Percentiles rank a stretch among this genome's conserved stretches.
Conservation (phyloP, 352 stramenopile species). For the Plasmopara viticola region DNA sequence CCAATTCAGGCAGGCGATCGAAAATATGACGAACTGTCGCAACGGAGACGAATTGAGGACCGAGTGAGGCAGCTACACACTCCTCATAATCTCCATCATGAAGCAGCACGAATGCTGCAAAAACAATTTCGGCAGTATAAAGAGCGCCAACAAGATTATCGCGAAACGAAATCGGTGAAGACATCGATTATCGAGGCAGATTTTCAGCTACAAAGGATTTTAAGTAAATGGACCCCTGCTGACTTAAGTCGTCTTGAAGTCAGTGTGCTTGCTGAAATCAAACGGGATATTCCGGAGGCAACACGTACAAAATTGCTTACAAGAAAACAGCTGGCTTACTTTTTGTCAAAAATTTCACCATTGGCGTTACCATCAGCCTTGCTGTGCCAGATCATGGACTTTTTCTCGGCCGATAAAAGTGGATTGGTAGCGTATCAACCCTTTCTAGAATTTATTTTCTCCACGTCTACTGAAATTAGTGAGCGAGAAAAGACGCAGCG, state of each 20-base stretch:
- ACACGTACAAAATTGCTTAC: constrained; percentile 23
- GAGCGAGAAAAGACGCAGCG: constrained; percentile 23
- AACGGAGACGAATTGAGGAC: constrained; percentile 20
- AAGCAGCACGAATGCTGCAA: constrained; percentile 38
- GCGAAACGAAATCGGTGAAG: constrained; percentile 3
- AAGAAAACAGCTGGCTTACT: constrained; percentile 50
- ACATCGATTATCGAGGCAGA: constrained; percentile 31
- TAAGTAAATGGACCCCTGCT: constrained; percentile 33
- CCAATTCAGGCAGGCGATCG: constrained; percentile 9
- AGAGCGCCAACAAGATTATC: constrained; percentile 16
- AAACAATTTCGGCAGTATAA: constrained; percentile 35
- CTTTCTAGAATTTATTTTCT: constrained; percentile 45
- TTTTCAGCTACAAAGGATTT: constrained; percentile 27
- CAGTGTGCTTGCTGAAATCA: constrained; percentile 32
- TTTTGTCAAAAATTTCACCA: constrained; percentile 36
- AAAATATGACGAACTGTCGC: constrained; percentile 2
- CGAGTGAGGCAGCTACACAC: constrained; percentile 27
- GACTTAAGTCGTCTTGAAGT: constrained; percentile 37
- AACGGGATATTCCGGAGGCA: constrained; percentile 28
- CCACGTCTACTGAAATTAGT: constrained; percentile 26
- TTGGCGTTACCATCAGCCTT: constrained; percentile 37
- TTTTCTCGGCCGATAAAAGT: constrained; percentile 30
- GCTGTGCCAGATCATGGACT: constrained; percentile 34
- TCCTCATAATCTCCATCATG: constrained; percentile 32
- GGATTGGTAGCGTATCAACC: constrained; percentile 34